Conservation (phyloP, 139 green algal species). For the Coccomyxa sp. region DNA sequence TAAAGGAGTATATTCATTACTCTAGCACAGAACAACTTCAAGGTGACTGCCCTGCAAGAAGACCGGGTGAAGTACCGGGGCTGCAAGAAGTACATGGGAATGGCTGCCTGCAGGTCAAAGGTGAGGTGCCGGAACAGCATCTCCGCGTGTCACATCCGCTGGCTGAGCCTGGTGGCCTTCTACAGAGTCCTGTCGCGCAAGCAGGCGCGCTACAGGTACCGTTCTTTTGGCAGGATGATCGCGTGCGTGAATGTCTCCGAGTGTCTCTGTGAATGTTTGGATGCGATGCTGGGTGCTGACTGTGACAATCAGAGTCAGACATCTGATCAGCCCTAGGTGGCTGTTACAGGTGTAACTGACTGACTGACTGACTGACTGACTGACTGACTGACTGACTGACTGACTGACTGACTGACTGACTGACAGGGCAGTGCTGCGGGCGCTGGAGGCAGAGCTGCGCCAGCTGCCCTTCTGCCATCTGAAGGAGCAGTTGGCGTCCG, state of each 20-base stretch:
- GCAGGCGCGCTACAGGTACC: slow-evolving; percentile 23
- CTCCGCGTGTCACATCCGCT: slow-evolving; percentile 31
- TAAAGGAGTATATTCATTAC: not conserved
- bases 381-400: not conserved
- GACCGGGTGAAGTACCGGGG: too few species aligned
- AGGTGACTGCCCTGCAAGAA: not conserved
- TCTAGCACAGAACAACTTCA: not conserved
- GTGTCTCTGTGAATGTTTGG: not conserved
- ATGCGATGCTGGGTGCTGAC: not conserved
- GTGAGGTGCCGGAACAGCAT: slow-evolving; percentile 6
- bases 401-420: not conserved
- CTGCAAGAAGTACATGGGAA: too few species aligned
- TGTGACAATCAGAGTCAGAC: not conserved
- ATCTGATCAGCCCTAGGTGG: not conserved
- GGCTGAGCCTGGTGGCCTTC: slow-evolving; percentile 69
- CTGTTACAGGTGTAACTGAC: not conserved
- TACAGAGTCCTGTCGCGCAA: slow-evolving; percentile 49
- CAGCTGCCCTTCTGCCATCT: slow-evolving; percentile 20
- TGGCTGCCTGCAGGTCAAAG: not conserved
- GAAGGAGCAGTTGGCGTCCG: slow-evolving; percentile 31
- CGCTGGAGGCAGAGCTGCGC: slow-evolving; percentile 32
- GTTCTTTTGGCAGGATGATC: not conserved
- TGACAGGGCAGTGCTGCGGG: slow-evolving; percentile 27
- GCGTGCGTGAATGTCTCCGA: not conserved
- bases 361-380: not conserved